Percentiles rank a stretch among this genome's conserved stretches.
Conservation (phyloP, 805 yeast species). For the Wickerhamomyces sydowiorum region DNA sequence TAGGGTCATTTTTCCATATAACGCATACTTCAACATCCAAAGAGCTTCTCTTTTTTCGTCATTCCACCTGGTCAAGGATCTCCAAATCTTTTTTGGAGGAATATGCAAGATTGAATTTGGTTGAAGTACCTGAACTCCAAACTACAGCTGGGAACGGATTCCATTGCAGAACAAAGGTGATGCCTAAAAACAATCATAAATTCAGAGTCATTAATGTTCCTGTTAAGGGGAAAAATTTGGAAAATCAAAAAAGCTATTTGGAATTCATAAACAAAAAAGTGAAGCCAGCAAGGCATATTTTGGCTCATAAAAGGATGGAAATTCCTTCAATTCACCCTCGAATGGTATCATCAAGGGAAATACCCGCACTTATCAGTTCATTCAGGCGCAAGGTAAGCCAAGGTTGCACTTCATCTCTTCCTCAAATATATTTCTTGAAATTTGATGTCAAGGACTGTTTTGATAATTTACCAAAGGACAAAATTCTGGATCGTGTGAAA, state of each 20-base stretch:
- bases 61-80: conserved; percentile 47
- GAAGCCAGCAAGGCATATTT: conserved; percentile 36
- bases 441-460: conserved; percentile 77
- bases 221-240: conserved; percentile 26
- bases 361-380: conserved; percentile 38
- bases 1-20: conserved; percentile 58
- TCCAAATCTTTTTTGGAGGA: conserved; percentile 34
- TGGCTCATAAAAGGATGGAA: conserved; percentile 27
- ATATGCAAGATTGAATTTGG: conserved; percentile 37
- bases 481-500: conserved; percentile 30
- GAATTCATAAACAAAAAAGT: conserved; percentile 32
- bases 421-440: conserved; percentile 46
- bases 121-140: conserved; percentile 14
- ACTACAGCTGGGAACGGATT: conserved; percentile 17
- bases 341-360: conserved; percentile 38
- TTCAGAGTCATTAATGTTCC: conserved; percentile 62
- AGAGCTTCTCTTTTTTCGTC: conserved; percentile 46
- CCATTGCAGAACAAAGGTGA: conserved; percentile 35
- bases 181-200: conserved; percentile 53
- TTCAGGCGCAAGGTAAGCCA: conserved; percentile 14
- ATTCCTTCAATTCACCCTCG: conserved; percentile 24
- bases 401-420: conserved; percentile 20
- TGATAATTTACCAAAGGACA: conserved; percentile 57
- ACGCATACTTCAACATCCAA: conserved; percentile 46
- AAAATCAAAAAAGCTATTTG: conserved; percentile 28